Percentiles rank a stretch among this genome's conserved stretches.
Conservation (phyloP, 2,329 filamentous ascomycete species). For the Geosmithia morbida region DNA sequence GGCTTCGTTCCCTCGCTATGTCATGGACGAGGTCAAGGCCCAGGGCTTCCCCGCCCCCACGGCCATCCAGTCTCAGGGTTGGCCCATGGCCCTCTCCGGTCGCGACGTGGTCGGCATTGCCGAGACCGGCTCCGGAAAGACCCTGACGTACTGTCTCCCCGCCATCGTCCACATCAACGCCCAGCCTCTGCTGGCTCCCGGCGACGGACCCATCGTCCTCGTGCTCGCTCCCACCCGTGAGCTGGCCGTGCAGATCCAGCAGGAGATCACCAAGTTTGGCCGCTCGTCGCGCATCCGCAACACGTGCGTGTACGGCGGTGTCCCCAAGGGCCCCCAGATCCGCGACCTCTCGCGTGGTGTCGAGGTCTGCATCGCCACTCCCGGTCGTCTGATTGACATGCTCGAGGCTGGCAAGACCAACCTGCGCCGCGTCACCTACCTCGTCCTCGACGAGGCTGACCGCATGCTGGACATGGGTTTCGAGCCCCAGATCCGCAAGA, state of each 20-base stretch:
- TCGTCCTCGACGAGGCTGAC: constrained; percentile 97
- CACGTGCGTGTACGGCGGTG: constrained; percentile 97
- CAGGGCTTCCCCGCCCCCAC: constrained; percentile 91
- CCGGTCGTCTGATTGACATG: constrained; percentile 96
- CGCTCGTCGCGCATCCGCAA: constrained; percentile 97
- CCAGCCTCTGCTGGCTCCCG: constrained; percentile 86
- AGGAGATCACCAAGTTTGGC: constrained; percentile 97
- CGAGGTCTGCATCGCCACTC: constrained; percentile 96
- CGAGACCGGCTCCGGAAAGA: constrained; percentile 98
- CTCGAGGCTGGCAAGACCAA: constrained; percentile 97
- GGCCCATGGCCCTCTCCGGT: constrained; percentile 97
- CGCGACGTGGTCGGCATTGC: constrained; percentile 98
- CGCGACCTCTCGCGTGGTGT: constrained; percentile 89
- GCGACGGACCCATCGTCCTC: constrained; percentile 91
- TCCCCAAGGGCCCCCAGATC: constrained; percentile 94
- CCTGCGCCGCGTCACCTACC: constrained; percentile 91
- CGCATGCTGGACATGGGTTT: constrained; percentile 99
- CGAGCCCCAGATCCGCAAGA: constrained; percentile 98
- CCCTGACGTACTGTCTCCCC: constrained; percentile 91
- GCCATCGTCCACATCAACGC: constrained; percentile 99
- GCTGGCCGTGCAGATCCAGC: constrained; percentile 94
- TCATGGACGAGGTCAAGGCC: constrained; percentile 97
- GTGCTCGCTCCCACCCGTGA: constrained; percentile 95
- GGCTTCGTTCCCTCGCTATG: constrained; percentile 90
- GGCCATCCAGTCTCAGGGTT: constrained; percentile 94